phyloP scores from a whole-genome alignment of 1,284 basidiomycete genomes.

The Cerioporus squamosus region DNA sequence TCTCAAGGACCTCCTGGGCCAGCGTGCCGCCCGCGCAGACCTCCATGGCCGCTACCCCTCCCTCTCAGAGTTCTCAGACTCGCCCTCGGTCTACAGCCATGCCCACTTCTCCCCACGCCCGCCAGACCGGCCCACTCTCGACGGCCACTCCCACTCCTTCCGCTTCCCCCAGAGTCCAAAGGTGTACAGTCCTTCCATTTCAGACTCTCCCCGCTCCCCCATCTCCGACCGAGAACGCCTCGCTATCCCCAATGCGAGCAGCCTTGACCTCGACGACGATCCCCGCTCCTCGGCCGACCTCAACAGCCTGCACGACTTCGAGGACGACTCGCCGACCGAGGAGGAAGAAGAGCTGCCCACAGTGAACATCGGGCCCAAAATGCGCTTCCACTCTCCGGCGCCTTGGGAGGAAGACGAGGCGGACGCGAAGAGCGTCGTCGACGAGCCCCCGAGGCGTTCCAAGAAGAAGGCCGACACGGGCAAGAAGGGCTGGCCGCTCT shows the following conservation, averaged over 20 bases:
- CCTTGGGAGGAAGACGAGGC: conserved; percentile 75
- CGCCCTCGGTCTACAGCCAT: conserved; percentile 70
- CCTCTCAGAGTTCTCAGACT: conserved; percentile 61
- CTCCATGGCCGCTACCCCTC: conserved; percentile 53
- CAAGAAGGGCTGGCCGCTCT: conserved; percentile 50
- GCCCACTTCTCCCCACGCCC: conserved; percentile 56
- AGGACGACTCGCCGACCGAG: conserved; percentile 35
- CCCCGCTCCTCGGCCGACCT: conserved; percentile 45
- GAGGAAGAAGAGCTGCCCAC: conserved; percentile 45
- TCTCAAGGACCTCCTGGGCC: conserved; percentile 55
- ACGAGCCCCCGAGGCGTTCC: conserved; percentile 37
- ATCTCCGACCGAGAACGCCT: conserved; percentile 45
- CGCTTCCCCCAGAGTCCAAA: conserved; percentile 34
- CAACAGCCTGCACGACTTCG: conserved; percentile 32
- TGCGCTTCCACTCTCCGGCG: conserved; percentile 77
- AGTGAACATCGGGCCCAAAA: conserved; percentile 77
- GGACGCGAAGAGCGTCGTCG: conserved; percentile 46
- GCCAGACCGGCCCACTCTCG: conserved; percentile 33
- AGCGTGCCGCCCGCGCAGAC: conserved; percentile 54
- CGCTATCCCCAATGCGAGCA: conserved; percentile 54
- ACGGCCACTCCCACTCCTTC: conserved; percentile 31
- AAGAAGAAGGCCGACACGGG: conserved; percentile 40
- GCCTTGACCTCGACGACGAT: conserved; percentile 66
- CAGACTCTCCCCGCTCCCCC: conserved; percentile 32
- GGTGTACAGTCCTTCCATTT: conserved; percentile 20